Percentiles rank a stretch among this genome's conserved stretches.
These are phyloP conservation scores for Gaeumannomyces tritici DNA, from an alignment of 2,329 filamentous ascomycete genomes.

Conservation along the genomic window DNA sequence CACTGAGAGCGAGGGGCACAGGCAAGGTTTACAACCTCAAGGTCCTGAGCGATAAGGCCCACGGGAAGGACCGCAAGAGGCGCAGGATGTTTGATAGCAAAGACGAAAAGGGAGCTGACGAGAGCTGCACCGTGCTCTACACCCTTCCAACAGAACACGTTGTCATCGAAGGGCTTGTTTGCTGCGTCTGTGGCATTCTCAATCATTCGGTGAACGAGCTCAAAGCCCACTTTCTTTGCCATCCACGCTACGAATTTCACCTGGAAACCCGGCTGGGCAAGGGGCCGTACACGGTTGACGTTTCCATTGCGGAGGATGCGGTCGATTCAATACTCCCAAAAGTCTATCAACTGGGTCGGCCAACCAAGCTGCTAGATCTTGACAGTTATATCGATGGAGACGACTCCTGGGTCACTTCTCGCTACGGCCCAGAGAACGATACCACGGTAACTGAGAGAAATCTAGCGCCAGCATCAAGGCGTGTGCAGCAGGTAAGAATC, in stretches of 20 bases:
- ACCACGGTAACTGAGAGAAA: not conserved
- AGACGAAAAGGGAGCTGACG: slow-evolving; percentile 11
- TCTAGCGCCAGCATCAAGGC: not conserved
- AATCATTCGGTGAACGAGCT: slow-evolving; percentile 39
- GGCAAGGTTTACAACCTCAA: slow-evolving; percentile 51
- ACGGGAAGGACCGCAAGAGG: slow-evolving; percentile 38
- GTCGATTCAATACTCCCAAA: slow-evolving; percentile 16
- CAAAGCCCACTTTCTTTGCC: slow-evolving; percentile 36
- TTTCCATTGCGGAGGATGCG: slow-evolving; percentile 19
- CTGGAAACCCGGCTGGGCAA: slow-evolving; percentile 26
- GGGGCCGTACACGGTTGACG: slow-evolving; percentile 28
- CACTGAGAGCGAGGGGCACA: slow-evolving; percentile 34
- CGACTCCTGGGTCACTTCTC: slow-evolving; percentile 32
- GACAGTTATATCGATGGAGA: slow-evolving; percentile 34
- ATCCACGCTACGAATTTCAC: slow-evolving; percentile 33
- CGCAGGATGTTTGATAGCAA: slow-evolving; percentile 22
- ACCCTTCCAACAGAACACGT: slow-evolving; percentile 33
- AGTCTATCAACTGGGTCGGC: slow-evolving; percentile 31
- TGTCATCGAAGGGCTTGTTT: slow-evolving; percentile 37
- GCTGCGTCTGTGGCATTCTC: slow-evolving; percentile 38
- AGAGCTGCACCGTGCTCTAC: slow-evolving; percentile 36
- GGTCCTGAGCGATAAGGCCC: slow-evolving; percentile 45
- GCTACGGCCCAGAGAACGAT: slow-evolving; percentile 29
- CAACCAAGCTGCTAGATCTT: slow-evolving; percentile 33
- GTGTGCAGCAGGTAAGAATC: slow-evolving; percentile 4